These are phyloP conservation scores for Epichloe scottii DNA, from an alignment of 2,329 filamentous ascomycete species.

Conservation along the genomic window DNA sequence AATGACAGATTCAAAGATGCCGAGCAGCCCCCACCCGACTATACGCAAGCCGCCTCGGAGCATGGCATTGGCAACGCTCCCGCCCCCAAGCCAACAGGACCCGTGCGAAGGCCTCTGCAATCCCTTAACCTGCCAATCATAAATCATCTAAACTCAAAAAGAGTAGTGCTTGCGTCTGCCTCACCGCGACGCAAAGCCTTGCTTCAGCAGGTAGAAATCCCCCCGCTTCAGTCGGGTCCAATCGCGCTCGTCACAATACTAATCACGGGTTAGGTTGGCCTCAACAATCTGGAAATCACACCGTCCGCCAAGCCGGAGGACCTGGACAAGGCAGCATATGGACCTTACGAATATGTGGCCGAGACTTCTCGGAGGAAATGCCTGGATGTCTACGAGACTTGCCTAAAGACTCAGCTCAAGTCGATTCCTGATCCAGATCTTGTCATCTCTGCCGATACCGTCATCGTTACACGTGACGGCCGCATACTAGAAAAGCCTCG, in stretches of 20 bases:
- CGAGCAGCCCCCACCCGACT: constrained; percentile 28
- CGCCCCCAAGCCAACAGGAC: constrained; percentile 15
- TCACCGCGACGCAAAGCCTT: constrained; percentile 78
- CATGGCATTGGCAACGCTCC: constrained; percentile 20
- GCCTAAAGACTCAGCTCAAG: constrained; percentile 29
- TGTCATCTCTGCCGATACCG: constrained; percentile 81
- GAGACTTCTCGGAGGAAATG: constrained; percentile 78
- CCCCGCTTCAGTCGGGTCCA: not conserved
- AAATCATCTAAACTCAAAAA: constrained; percentile 59
- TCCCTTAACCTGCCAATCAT: constrained; percentile 74
- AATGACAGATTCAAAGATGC: not conserved
- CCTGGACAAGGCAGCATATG: constrained; percentile 60
- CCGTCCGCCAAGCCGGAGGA: constrained; percentile 79
- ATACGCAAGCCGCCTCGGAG: constrained; percentile 28
- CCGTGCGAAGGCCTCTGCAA: constrained; percentile 38
- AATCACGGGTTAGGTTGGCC: constrained; percentile 48
- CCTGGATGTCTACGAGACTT: constrained; percentile 51
- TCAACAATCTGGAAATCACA: constrained; percentile 69
- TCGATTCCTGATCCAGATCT: constrained; percentile 59
- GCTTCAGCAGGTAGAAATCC: constrained; percentile 49
- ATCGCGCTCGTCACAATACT: constrained; percentile 4
- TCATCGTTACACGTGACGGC: constrained; percentile 67
- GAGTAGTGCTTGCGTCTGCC: constrained; percentile 80
- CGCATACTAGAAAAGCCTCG: constrained; percentile 84
- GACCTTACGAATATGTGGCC: constrained; percentile 82